Base-by-base conservation (phyloP, 805 yeast species). In the Schwanniomyces polymorphus region DNA sequence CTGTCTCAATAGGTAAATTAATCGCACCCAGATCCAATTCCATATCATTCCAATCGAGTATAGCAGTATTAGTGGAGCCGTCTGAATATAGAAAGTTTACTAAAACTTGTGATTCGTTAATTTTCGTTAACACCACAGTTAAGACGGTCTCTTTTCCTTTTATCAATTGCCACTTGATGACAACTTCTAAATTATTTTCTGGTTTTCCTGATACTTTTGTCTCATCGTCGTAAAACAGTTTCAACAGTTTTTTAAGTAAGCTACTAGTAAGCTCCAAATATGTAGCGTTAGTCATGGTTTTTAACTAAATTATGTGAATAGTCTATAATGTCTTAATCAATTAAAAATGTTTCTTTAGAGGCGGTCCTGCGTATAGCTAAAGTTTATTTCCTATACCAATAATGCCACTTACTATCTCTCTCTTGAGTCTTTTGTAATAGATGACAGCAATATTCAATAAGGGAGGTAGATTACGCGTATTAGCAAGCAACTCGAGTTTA, bases 221-320 rank as follows among this genome's bases (percentile, higher is more conserved):
- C 14, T 16, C 21, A 3, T 14, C 21, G 7, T 31, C 17, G 9
- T 31, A 31, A 7, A 14, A 31, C 18, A 4, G 7, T 10, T 31
- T 14, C 31, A 65, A 45, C 49, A 56, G 63, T 41, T 58, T 52
- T 23, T 53, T 48, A 27, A 60, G 49, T 43, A 65, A 48, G 29
- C 49, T 45, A 16, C 51, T 46, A 1, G 66, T 59, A 41, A 65
- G 56, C 44, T 61, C 52, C 40, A 57, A 56, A 47, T 58, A 63
- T 34, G 43, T 55, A 28, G 55, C 38, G 41, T 58, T 52, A 38
- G 54, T 44, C 43, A 38, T 55, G 17, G 14, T 31, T 4, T 21
- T 21, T 21, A 4, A 21, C 3, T 21, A 4, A 21, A 4, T 21
- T 21, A 21, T 21, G 23, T 21, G 5, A 5, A 21, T 4, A 21